Conservation (phyloP, 192 early-diverging fungal species). For the Coemansia sp. region DNA sequence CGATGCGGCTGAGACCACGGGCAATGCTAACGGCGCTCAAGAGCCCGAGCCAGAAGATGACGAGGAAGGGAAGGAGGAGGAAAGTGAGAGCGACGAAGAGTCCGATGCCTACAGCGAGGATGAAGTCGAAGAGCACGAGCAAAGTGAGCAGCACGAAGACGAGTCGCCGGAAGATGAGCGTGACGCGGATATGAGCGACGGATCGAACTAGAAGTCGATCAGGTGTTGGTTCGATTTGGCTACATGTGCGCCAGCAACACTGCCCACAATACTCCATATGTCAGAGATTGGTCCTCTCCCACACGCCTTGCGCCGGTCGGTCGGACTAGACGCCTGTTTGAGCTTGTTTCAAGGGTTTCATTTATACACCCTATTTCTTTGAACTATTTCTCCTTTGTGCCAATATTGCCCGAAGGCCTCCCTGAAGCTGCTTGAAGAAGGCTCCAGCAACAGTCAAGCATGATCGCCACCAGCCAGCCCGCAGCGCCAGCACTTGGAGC, state of each 20-base stretch:
- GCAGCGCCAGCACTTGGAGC: conserved; percentile 7
- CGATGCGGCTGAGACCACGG: background rate
- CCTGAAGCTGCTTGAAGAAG: no score
- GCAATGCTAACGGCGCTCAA: background rate
- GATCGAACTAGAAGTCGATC: background rate
- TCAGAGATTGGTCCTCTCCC: no score
- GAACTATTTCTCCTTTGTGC: no score
- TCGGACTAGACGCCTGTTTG: no score
- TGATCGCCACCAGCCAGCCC: background rate
- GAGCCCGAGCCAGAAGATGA: background rate
- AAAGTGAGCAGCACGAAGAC: conserved; percentile 7
- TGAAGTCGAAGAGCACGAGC: conserved; percentile 14
- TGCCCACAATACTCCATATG: no score
- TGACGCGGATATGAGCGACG: background rate
- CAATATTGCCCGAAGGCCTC: no score
- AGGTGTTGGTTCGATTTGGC: no score
- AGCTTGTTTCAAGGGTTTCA: no score
- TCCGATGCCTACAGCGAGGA: conserved; percentile 16
- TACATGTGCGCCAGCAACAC: no score
- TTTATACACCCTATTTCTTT: no score
- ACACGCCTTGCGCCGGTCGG: no score
- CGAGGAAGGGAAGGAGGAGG: conserved; percentile 6
- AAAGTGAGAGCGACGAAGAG: conserved; percentile 1
- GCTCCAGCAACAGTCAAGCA: no score
- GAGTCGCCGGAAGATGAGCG: background rate